Conservation (phyloP, 164 flowering plant species). For the Nymphaea colorata region DNA sequence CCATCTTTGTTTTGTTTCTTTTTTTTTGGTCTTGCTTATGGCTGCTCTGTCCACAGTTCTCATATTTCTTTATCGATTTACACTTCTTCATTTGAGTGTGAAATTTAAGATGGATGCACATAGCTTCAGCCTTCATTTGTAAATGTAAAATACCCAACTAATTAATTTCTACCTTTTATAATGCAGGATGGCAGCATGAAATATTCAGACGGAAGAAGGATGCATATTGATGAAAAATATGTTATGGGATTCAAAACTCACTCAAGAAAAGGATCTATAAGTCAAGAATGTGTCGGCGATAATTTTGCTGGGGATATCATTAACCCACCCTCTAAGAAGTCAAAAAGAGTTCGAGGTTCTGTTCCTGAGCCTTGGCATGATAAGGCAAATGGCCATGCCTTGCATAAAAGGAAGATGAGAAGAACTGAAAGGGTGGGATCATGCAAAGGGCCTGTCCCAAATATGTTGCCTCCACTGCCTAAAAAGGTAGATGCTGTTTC, state of each 20-base stretch:
- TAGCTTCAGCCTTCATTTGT: not conserved
- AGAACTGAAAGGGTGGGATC: slow-evolving; percentile 4
- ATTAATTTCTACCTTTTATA: no score
- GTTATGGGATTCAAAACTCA: not conserved
- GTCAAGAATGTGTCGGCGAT: not conserved
- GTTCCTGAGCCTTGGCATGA: slow-evolving; percentile 1
- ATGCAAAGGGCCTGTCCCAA: not conserved
- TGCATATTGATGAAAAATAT: not conserved
- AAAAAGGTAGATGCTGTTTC: slow-evolving; percentile 13
- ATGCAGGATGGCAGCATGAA: not conserved
- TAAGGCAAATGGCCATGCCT: slow-evolving; percentile 1
- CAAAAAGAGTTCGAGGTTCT: slow-evolving; percentile 3
- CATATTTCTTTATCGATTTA: not conserved
- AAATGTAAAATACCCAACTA: not conserved
- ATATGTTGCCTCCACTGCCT: slow-evolving; percentile 1
- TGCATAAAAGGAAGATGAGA: slow-evolving; percentile 3
- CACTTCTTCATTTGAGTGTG: not conserved
- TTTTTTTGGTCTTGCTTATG: not conserved
- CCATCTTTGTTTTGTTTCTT: no score
- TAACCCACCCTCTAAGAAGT: not conserved
- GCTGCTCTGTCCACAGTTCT: not conserved
- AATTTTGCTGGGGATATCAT: not conserved
- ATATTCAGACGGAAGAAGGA: not conserved
- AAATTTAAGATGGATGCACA: not conserved
- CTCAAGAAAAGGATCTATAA: not conserved